phyloP scores from a whole-genome alignment of 345 rosid genomes.

The Luvunga scandens region DNA sequence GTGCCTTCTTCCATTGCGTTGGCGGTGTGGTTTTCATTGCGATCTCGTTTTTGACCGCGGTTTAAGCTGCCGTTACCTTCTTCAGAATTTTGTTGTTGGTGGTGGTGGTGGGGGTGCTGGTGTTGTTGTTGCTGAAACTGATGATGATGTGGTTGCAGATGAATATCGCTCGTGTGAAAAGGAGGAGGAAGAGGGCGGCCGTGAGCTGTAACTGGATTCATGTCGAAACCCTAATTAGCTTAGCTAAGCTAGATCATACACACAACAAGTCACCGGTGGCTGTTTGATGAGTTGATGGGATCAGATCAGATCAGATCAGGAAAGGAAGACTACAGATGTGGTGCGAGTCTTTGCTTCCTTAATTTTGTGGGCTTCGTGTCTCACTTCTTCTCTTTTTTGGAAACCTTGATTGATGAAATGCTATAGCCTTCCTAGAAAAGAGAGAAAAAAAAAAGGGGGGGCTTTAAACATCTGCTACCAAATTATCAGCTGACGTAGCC shows the following conservation, averaged over 20 bases:
- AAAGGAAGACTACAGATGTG: too few relatives aligned
- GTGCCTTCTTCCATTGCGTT: constrained; percentile 32
- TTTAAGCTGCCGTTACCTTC: constrained; percentile 27
- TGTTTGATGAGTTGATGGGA: background rate
- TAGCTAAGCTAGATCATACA: constrained; percentile 13
- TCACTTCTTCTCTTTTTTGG: background rate
- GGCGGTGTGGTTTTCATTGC: constrained; percentile 40
- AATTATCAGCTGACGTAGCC: constrained; percentile 29
- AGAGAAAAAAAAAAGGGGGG: background rate
- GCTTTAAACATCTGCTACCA: constrained; percentile 21
- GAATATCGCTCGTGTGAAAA: constrained; percentile 77
- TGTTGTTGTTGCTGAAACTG: too few relatives aligned
- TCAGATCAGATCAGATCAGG: too few relatives aligned
- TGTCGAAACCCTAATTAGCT: constrained; percentile 26
- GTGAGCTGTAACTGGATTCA: constrained; percentile 76
- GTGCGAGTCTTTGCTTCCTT: too few relatives aligned
- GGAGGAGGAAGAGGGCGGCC: constrained; percentile 88
- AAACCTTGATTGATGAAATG: constrained; percentile 18
- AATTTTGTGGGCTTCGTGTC: background rate
- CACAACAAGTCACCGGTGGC: background rate
- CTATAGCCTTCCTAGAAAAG: constrained; percentile 12
- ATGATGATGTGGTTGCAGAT: constrained; percentile 62
- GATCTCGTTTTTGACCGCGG: constrained; percentile 68
- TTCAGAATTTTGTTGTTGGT: constrained; percentile 46
- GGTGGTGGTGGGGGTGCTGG: constrained; percentile 36